Evolutionary conservation across 2,329 filamentous ascomycete species (phyloP).

Genomic region (Trichoderma oligosporum): DNA sequence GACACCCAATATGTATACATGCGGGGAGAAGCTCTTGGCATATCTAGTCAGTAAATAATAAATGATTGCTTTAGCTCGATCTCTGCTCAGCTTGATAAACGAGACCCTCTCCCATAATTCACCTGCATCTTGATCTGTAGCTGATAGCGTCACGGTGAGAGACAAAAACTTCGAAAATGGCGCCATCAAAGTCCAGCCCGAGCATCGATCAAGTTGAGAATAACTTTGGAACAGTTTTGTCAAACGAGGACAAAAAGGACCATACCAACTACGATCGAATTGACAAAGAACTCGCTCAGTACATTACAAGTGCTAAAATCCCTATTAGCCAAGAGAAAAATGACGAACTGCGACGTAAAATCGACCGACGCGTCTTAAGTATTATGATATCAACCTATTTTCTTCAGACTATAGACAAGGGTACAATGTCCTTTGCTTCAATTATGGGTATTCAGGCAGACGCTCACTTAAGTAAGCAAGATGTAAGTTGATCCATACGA

Average conservation of each 20-base stretch:
- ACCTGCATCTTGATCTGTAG: too few species aligned
- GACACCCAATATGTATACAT: neutral
- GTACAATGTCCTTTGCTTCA: constrained; percentile 13
- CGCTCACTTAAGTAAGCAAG: neutral
- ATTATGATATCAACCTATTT: constrained; percentile 9
- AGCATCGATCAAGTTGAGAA: neutral
- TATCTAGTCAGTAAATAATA: neutral
- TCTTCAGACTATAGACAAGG: constrained; percentile 8
- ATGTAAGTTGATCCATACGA: neutral
- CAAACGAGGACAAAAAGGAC: neutral
- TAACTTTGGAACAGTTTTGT: neutral
- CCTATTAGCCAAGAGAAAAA: constrained; percentile 6
- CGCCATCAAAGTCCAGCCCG: neutral
- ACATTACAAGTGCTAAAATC: neutral
- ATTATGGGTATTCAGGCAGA: constrained; percentile 8
- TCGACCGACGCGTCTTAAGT: constrained; percentile 2
- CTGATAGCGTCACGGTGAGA: too few species aligned
- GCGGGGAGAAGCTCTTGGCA: neutral
- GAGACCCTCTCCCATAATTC: neutral
- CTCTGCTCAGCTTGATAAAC: neutral
- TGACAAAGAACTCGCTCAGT: constrained; percentile 4
- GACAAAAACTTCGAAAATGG: neutral
- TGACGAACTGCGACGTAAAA: constrained; percentile 1
- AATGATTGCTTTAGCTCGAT: neutral
- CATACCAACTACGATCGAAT: neutral